These are phyloP conservation scores for Glycyrrhiza uralensis DNA, from an alignment of 306 rosid species.

Conservation along the genomic window DNA sequence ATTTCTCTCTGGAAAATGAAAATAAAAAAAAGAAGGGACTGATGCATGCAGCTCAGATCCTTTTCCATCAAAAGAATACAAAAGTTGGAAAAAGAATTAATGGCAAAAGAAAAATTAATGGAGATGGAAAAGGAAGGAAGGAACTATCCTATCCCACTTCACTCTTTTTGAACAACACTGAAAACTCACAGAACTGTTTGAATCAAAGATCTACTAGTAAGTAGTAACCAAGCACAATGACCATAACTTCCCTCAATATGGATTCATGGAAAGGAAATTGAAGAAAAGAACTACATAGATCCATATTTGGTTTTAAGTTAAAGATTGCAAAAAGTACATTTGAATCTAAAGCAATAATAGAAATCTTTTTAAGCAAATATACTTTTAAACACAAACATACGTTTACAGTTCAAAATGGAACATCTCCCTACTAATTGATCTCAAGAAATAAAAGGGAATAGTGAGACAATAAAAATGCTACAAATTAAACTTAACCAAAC, in stretches of 20 bases:
- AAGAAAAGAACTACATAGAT: neutral
- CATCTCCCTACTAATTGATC: too few relatives aligned
- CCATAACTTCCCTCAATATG: too few relatives aligned
- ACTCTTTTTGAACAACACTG: slow-evolving; percentile 4
- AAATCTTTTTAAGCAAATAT: too few relatives aligned
- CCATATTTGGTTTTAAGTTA: too few relatives aligned
- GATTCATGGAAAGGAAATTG: neutral
- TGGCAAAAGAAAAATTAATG: neutral
- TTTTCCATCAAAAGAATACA: slow-evolving; percentile 36
- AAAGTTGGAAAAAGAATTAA: neutral
- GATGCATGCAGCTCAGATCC: slow-evolving; percentile 30
- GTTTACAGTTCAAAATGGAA: too few relatives aligned
- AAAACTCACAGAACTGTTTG: neutral
- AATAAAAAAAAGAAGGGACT: slow-evolving; percentile 37
- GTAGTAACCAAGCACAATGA: slow-evolving; percentile 10
- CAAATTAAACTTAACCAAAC: neutral
- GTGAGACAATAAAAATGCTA: too few relatives aligned
- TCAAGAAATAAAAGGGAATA: too few relatives aligned
- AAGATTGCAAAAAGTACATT: too few relatives aligned
- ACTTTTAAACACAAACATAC: too few relatives aligned
- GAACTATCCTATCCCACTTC: neutral
- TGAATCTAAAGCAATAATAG: too few relatives aligned
- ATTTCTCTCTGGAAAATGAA: slow-evolving; percentile 31
- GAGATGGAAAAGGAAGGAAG: neutral
- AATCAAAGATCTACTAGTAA: slow-evolving; percentile 47